A percentile compares a stretch with the other conserved stretches of the same genome.
These are phyloP conservation scores for Coniferiporia weirii DNA, from an alignment of 1,284 basidiomycete species.

Conservation along the genomic window DNA sequence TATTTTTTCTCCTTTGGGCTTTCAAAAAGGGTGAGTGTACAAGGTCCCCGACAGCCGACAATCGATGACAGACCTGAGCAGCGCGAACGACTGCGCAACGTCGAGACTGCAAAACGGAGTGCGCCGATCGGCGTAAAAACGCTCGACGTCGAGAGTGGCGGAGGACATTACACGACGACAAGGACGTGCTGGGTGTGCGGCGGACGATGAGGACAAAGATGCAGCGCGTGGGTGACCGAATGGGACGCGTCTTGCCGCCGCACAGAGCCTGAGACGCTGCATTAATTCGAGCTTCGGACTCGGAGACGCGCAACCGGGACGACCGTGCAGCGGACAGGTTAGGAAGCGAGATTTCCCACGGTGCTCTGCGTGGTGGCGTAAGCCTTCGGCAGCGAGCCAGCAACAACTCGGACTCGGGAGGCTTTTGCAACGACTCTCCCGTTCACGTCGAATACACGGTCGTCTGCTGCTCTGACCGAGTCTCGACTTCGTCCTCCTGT, in stretches of 20 bases:
- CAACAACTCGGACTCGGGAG: no score
- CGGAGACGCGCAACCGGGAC: neutral
- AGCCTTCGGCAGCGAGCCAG: neutral
- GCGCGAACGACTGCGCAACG: conserved; percentile 11
- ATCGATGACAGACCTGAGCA: conserved; percentile 16
- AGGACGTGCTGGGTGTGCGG: no score
- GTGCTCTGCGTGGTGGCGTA: neutral
- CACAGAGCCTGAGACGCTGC: neutral
- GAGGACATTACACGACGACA: conserved; percentile 10
- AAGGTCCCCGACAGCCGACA: neutral
- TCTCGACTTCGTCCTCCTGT: neutral
- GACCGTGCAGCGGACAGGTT: neutral
- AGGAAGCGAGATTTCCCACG: neutral
- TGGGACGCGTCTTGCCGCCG: neutral
- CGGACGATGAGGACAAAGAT: neutral
- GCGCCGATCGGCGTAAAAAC: conserved; percentile 15
- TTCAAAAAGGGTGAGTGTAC: neutral
- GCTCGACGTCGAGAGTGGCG: conserved; percentile 12
- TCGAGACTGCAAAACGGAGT: conserved; percentile 18
- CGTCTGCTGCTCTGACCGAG: neutral
- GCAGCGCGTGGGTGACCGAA: neutral
- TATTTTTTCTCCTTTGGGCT: conserved; percentile 74
- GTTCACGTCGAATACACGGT: neutral
- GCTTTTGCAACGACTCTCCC: neutral
- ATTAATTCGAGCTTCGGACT: neutral